phyloP scores from a whole-genome alignment of 2,329 filamentous ascomycete species.

The Paraphoma chrysanthemicola region DNA sequence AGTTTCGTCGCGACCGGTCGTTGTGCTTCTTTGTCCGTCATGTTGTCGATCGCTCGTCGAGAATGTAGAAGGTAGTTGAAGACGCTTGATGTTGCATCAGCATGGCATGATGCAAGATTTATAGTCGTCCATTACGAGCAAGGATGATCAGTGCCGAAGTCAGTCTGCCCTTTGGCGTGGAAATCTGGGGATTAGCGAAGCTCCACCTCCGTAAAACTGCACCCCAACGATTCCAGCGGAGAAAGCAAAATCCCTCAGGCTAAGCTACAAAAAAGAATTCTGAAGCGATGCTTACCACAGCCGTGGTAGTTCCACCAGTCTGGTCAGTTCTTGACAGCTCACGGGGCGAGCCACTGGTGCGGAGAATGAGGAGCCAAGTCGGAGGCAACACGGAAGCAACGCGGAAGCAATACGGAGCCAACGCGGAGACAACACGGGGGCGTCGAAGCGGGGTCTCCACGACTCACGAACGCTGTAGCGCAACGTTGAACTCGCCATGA shows the following conservation, averaged over 20 bases:
- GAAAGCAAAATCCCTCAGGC: slow-evolving; percentile 1
- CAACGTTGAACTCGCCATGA: slow-evolving; percentile 3
- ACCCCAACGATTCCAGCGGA: not conserved
- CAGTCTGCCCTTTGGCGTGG: slow-evolving; percentile 6
- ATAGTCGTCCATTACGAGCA: slow-evolving; percentile 14
- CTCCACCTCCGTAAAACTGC: slow-evolving; percentile 7
- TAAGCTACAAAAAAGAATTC: slow-evolving; percentile 6
- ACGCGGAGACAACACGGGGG: not conserved
- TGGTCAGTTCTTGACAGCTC: not conserved
- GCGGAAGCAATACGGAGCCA: slow-evolving; percentile 12
- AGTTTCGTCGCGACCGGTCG: slow-evolving; percentile 17
- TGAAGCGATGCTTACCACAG: not conserved
- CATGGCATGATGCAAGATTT: slow-evolving; percentile 6
- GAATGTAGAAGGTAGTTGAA: not conserved
- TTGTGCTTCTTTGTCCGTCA: slow-evolving; percentile 27
- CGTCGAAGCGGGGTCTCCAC: slow-evolving; percentile 1
- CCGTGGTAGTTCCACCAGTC: not conserved
- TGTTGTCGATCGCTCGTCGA: slow-evolving; percentile 4
- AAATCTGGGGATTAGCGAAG: slow-evolving; percentile 26
- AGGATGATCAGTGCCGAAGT: slow-evolving; percentile 20
- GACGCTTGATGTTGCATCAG: not conserved
- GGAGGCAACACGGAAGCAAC: slow-evolving; percentile 7
- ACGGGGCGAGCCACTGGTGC: not conserved
- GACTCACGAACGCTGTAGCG: slow-evolving; percentile 1
- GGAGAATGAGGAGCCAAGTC: slow-evolving; percentile 19